Base-by-base conservation (phyloP, 2,329 filamentous ascomycete species). In the Verticillium tricorpus region DNA sequence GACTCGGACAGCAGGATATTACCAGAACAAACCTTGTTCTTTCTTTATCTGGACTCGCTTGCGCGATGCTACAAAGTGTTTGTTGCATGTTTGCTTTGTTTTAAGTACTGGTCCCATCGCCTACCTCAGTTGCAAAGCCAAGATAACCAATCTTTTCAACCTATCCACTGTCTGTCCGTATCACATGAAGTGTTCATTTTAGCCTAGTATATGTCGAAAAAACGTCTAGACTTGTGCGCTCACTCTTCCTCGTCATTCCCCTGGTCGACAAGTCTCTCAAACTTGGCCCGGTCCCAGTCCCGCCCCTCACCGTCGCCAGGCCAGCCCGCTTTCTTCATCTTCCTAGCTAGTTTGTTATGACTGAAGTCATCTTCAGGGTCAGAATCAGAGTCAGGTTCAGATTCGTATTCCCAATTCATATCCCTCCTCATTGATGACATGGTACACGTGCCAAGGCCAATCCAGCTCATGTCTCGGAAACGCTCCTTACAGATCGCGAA, bases 291-390 rank as follows among this genome's bases (percentile, higher is more conserved):
- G 56, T 66, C 58, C 61, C 56, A 63, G 40, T 37, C 58, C 6
- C 52, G 57, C 1, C 60, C 63, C 25, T 63, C 57, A 5, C 63
- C 63, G 11, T 63, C 54, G 9, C 60, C 63, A n/a, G 63, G 64
- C 60, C 63, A 65, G 12, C 64, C 64, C 22, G 58, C 63, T 58
- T 58, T 58, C 34, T 32, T 57, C 58, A 66, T 62, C 61, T 52
- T 60, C 59, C 55, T 59, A 14, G 62, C 64, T 5, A 60, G n/a
- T 14, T 40, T 59, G 5, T 55, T 59, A 11, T 64, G 62, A 11
- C 45, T 59, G 4, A 59, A 52, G 28, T 63, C 58, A 15, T 62
- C 61, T 14, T 60, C 61, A 3, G 31, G 59, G 45, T 63, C 58
- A 19, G 55, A 62, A 17, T 61, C 59, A 32, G 58, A 58, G 39